A percentile compares a stretch with the other conserved stretches of the same genome.
Conservation (phyloP, 108 stramenopile species). For the Nitzschia putrida region DNA sequence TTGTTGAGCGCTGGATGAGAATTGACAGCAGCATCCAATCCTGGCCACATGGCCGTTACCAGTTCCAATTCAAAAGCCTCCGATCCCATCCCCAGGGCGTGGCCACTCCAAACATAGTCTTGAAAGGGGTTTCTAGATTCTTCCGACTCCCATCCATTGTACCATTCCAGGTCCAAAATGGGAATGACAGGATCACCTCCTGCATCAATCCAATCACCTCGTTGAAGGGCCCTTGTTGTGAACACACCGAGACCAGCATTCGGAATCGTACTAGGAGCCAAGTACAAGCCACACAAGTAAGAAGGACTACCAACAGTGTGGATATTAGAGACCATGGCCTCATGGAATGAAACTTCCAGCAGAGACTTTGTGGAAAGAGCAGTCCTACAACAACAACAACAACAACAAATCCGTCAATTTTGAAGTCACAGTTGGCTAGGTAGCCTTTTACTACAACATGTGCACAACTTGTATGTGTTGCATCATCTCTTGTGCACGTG, state of each 20-base stretch:
- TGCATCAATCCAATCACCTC: constrained; percentile 36
- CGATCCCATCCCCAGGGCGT: constrained; percentile 27
- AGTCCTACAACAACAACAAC: too few relatives aligned
- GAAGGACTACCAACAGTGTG: not conserved
- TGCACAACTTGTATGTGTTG: too few relatives aligned
- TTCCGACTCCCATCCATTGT: constrained; percentile 36
- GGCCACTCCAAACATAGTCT: constrained; percentile 58
- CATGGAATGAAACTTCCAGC: too few relatives aligned
- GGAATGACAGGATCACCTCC: constrained; percentile 57
- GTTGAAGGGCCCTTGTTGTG: constrained; percentile 33
- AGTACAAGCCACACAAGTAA: constrained; percentile 54
- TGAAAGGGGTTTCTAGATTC: constrained; percentile 32
- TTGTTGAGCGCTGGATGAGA: constrained; percentile 40
- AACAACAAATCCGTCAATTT: too few relatives aligned
- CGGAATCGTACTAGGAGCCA: constrained; percentile 68
- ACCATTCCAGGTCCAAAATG: constrained; percentile 48
- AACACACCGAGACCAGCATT: constrained; percentile 73
- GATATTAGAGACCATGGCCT: not conserved
- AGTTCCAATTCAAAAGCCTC: constrained; percentile 4
- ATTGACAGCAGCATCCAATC: constrained; percentile 51
- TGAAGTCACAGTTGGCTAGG: too few relatives aligned
- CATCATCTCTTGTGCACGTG: too few relatives aligned
- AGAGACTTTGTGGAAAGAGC: too few relatives aligned
- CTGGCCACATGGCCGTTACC: constrained; percentile 40
- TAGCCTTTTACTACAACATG: too few relatives aligned